Base-by-base conservation (phyloP, 192 early-diverging fungal genomes). In the Rhizophagus clarus region DNA sequence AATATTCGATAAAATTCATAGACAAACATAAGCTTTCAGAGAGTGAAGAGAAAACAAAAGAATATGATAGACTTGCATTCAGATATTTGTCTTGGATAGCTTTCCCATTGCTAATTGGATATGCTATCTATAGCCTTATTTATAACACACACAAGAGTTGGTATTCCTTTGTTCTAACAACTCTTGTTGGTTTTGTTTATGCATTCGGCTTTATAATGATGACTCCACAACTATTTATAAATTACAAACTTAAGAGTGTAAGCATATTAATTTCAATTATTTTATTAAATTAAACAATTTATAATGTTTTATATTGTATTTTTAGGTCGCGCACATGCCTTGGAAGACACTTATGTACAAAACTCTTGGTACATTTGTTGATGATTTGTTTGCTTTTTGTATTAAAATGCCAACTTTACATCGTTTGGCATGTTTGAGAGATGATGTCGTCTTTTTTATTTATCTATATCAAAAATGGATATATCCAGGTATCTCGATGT, bases 331-430 rank as follows among this genome's bases (percentile, higher is more conserved):
- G 1, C 95, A 97, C 80, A 97, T 97, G 96, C 95, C 95, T 8
- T 96, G 94, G 93, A 93, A 91, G 72, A 96, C 96, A 10, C 90
- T 97, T 80, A 95, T 95, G 92, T 97, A 97, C 88, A 97, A 97
- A 83, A 89, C 88, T 0, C 80, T 91, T 42, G 88, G 88, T 61
- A 90, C 92, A 12, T 89, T 91, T 68, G 87, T 91, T 79, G 95
- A 97, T 83, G 96, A 97, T 79, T 80, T 97, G 79, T 97, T 97
- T 88, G 95, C 94, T 15, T 97, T 97, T 84, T 90, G 94, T 28
- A 96, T 97, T 87, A 96, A 95, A 84, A 97, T 97, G 96, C 96
- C 96, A n/a, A 92, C 88, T 79, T 80, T 96, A 32, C 96, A 97
- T 83, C 85, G 94, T 26, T 75, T 97, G 61, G 96, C 95, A 12